Conservation (phyloP, 768 basidiomycete genomes). For the Boletus coccyginus region DNA sequence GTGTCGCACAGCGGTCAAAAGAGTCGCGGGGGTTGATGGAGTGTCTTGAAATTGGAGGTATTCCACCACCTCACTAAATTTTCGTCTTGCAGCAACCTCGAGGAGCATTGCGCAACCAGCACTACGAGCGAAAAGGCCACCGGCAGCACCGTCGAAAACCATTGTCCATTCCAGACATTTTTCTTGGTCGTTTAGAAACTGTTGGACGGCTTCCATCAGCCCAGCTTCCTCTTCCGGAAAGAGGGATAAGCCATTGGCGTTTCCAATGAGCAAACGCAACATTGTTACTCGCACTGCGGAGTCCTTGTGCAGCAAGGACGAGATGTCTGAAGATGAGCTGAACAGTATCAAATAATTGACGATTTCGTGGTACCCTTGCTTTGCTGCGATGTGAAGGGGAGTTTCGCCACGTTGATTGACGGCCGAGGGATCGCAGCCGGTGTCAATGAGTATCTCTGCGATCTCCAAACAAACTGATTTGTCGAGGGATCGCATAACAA, state of each 20-base stretch:
- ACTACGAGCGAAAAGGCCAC: not conserved
- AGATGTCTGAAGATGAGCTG: not conserved
- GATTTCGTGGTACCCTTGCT: not conserved
- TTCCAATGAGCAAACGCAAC: not conserved
- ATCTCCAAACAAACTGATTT: not conserved
- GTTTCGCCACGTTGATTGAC: not conserved
- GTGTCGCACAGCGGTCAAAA: not conserved
- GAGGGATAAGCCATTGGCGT: not conserved
- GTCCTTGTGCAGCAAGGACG: not conserved
- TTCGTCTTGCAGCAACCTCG: not conserved
- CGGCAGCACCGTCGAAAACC: not conserved
- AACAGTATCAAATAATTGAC: not conserved
- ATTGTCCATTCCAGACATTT: not conserved
- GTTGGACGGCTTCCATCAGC: not conserved
- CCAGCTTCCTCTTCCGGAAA: not conserved
- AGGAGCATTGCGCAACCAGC: not conserved
- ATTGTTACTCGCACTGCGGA: not conserved
- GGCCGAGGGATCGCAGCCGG: not conserved
- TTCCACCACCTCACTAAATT: not conserved
- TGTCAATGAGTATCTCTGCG: not conserved
- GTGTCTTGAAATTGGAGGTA: not conserved
- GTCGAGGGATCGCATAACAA: not conserved
- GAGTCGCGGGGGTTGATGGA: not conserved
- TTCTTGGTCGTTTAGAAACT: not conserved
- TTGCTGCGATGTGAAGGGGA: not conserved